Evolutionary conservation across 768 basidiomycete genomes (phyloP).

Genomic region (Tremella yokohamensis): DNA sequence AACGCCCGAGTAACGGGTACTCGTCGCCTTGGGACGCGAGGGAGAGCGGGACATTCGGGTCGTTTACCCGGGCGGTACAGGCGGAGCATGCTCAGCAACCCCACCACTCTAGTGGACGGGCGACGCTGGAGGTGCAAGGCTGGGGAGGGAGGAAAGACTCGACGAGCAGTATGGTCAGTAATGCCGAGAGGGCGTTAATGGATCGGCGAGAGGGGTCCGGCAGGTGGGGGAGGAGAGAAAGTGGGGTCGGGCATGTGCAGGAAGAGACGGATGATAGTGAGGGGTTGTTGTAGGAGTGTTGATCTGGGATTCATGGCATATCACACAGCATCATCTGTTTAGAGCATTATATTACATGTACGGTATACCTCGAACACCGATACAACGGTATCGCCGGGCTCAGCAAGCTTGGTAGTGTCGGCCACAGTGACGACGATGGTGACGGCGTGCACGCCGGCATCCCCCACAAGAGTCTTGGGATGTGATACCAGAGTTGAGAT

Average conservation of each 20-base stretch:
- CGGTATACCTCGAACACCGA: too few relatives aligned
- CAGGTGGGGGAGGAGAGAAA: slow-evolving; percentile 8
- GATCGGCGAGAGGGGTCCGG: slow-evolving; percentile 5
- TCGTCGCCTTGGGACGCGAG: not conserved
- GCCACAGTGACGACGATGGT: too few relatives aligned
- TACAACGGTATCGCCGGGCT: too few relatives aligned
- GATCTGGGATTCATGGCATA: too few relatives aligned
- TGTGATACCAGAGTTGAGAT: too few relatives aligned
- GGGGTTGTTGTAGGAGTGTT: slow-evolving; percentile 24
- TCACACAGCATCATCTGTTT: too few relatives aligned
- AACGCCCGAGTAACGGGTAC: not conserved
- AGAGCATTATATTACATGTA: too few relatives aligned
- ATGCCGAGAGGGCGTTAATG: not conserved
- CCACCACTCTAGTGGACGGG: too few relatives aligned
- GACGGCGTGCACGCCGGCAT: too few relatives aligned
- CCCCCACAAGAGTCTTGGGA: too few relatives aligned
- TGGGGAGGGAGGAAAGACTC: not conserved
- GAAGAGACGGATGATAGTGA: slow-evolving; percentile 26
- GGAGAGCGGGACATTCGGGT: not conserved
- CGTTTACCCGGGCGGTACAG: not conserved
- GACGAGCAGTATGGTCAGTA: not conserved
- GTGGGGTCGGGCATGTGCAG: slow-evolving; percentile 2
- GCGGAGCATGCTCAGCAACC: not conserved
- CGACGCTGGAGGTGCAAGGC: too few relatives aligned
- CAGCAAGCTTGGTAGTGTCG: too few relatives aligned